These are phyloP conservation scores for Mallotus nudiflorus DNA, from an alignment of 345 rosid species.

Conservation along the genomic window DNA sequence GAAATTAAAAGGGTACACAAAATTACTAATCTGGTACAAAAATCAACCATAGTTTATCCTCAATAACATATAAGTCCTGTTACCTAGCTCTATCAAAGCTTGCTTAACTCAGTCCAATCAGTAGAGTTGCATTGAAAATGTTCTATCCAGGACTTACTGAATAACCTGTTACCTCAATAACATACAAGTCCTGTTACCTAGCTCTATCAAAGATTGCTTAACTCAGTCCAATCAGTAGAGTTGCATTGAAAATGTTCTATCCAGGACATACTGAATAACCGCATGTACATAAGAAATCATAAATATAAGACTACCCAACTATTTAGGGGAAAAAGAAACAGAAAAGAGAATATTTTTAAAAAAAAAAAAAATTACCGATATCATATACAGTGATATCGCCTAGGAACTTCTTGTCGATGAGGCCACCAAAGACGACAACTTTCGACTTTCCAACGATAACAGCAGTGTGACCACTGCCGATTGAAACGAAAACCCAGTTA, in stretches of 20 bases:
- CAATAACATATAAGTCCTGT: background rate
- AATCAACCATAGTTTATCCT: no score
- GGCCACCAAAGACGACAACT: conserved; percentile 86
- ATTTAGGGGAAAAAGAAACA: background rate
- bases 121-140: background rate
- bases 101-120: background rate
- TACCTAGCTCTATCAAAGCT: background rate
- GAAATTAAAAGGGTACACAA: no score
- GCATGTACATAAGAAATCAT: background rate
- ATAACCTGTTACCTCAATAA: background rate
- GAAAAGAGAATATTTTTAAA: background rate
- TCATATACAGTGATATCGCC: conserved; percentile 72
- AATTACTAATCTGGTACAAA: no score
- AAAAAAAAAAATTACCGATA: conserved; percentile 46
- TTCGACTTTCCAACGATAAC: conserved; percentile 77
- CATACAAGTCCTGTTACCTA: background rate
- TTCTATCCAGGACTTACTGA: background rate
- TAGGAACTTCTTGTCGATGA: conserved; percentile 76
- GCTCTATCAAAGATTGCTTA: background rate
- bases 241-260: background rate
- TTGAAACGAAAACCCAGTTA: background rate
- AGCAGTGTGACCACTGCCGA: conserved; percentile 80
- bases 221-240: background rate
- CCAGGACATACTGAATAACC: background rate
- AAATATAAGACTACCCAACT: background rate